These are phyloP conservation scores for Silene uniflora DNA, from an alignment of 148 eudicot genomes.

Conservation along the genomic window DNA sequence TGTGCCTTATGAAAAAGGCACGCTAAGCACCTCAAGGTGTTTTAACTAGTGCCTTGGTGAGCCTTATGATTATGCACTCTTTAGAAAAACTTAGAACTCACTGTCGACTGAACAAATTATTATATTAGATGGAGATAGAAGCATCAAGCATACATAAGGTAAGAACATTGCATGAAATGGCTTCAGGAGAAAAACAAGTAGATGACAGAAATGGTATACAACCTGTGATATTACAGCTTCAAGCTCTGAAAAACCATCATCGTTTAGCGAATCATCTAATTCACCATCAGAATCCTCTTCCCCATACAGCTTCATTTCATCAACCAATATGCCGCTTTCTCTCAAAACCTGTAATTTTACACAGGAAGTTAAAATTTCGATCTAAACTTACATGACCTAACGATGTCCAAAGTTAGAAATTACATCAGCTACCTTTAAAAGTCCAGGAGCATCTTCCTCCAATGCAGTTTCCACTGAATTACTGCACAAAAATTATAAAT, in stretches of 20 bases:
- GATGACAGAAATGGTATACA: conserved; percentile 3
- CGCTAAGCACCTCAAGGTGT: not conserved
- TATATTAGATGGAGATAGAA: not conserved
- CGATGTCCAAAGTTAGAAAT: not conserved
- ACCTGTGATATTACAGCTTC: conserved; percentile 84
- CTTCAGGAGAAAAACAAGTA: not conserved
- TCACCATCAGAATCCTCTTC: conserved; percentile 55
- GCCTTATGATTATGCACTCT: not conserved
- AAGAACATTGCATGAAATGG: not conserved
- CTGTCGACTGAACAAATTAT: not conserved
- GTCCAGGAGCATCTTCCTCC: conserved; percentile 98
- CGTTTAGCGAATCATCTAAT: conserved; percentile 48
- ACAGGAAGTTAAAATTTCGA: not conserved
- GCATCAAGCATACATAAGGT: not conserved
- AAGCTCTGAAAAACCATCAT: conserved; percentile 74
- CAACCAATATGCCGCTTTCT: conserved; percentile 66
- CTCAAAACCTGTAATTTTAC: conserved; percentile 53
- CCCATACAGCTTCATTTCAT: conserved; percentile 88
- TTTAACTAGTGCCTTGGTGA: not conserved
- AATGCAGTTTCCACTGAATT: conserved; percentile 79
- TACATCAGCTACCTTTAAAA: conserved; percentile 54
- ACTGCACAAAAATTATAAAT: conserved; percentile 41
- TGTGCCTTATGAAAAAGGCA: not conserved
- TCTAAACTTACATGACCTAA: not conserved
- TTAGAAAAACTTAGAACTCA: not conserved